phyloP scores from a whole-genome alignment of 2,329 filamentous ascomycete genomes.

The Scopulariopsis brevicaulis region DNA sequence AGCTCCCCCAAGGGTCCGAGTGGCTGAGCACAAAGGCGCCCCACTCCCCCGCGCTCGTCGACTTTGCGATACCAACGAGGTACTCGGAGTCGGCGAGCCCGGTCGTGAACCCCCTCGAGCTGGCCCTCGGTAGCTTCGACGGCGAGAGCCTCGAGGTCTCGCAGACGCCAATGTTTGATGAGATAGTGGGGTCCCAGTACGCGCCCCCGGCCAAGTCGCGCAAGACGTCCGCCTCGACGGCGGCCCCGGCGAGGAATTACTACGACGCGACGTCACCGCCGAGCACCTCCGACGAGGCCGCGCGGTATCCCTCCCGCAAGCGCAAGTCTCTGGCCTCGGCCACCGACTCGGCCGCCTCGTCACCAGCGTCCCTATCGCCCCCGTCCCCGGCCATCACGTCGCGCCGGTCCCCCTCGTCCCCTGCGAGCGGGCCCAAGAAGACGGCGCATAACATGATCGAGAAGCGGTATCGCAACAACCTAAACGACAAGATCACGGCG shows the following conservation, averaged over 20 bases:
- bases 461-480: conserved; percentile 72
- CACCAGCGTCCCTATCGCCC: conserved; percentile 10
- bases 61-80: conserved; percentile 14
- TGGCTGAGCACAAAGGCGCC: conserved; percentile 18
- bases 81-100: conserved; percentile 15
- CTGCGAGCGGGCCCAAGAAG: conserved; percentile 41
- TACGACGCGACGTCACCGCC: conserved; percentile 6
- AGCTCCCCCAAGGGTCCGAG: conserved; percentile 12
- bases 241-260: conserved; percentile 5
- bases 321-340: conserved; percentile 18
- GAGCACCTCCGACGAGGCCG: neutral
- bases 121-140: conserved; percentile 11
- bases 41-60: conserved; percentile 16
- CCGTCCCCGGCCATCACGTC: conserved; percentile 6
- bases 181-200: conserved; percentile 3
- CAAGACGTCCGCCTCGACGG: neutral
- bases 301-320: conserved; percentile 10
- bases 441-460: conserved; percentile 80
- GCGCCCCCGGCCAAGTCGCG: conserved; percentile 1
- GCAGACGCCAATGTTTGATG: conserved; percentile 13
- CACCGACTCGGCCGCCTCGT: conserved; percentile 9
- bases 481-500: conserved; percentile 74
- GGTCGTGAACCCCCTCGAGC: conserved; percentile 21
- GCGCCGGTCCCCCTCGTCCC: conserved; percentile 1
- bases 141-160: conserved; percentile 13